These are phyloP conservation scores for Malassezia nana DNA, from an alignment of 1,284 basidiomycete species.

Conservation along the genomic window DNA sequence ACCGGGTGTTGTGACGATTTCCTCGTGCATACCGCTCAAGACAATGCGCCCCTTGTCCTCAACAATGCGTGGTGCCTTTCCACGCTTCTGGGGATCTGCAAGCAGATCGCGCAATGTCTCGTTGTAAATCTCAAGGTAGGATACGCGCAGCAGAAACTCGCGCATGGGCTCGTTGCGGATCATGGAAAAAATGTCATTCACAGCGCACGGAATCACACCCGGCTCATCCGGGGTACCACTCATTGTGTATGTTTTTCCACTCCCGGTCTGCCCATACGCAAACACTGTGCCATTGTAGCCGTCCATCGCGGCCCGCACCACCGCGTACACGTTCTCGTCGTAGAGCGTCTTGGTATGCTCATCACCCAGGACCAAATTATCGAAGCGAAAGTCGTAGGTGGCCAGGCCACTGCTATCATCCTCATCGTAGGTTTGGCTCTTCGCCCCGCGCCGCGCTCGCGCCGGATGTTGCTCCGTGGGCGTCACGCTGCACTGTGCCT, in stretches of 20 bases:
- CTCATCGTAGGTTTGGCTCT: conserved; percentile 11
- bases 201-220: conserved; percentile 84
- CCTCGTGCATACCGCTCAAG: conserved; percentile 52
- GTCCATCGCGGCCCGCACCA: conserved; percentile 72
- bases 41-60: conserved; percentile 50
- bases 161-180: conserved; percentile 43
- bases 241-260: conserved; percentile 68
- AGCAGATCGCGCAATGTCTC: conserved; percentile 55
- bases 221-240: conserved; percentile 71
- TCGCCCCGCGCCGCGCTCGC: conserved; percentile 30
- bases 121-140: conserved; percentile 58
- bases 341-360: conserved; percentile 46
- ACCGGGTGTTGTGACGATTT: conserved; percentile 52
- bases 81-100: conserved; percentile 15
- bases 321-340: conserved; percentile 51
- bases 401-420: conserved; percentile 13
- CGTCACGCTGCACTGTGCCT: conserved; percentile 23
- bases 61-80: conserved; percentile 25
- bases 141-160: conserved; percentile 53
- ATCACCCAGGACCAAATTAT: conserved; percentile 27
- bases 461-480: conserved; percentile 43
- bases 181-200: conserved; percentile 55
- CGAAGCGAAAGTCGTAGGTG: conserved; percentile 43
- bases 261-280: conserved; percentile 71
- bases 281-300: conserved; percentile 93